Base-by-base conservation (phyloP, 306 rosid genomes). In the Phaseolus lunatus region DNA sequence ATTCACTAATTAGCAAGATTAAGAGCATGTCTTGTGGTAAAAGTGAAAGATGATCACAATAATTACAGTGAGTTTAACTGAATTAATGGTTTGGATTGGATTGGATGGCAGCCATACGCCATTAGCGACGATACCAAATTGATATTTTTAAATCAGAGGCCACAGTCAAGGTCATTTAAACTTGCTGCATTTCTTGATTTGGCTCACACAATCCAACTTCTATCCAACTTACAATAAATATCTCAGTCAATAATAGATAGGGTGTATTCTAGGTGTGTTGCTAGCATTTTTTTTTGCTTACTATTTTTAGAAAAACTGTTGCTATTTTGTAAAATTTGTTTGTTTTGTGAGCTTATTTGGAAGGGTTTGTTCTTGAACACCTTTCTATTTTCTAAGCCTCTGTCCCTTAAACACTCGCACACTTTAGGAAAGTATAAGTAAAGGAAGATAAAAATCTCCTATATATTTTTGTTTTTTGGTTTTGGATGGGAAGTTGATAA, bases 161-260 rank as follows among this genome's bases (percentile, higher is more conserved):
- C 67, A 61, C 67, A 61, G 23, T 61, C 67, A 61, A 61, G 67
- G 44, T 61, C 67, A 61, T 61, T 41, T 20, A 61, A 31, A 22
- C 67, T 61, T 61, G 67, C 44, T 61, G 43, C 43, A 61, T n/a
- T n/a, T n/a, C n/a, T n/a, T n/a, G n/a, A n/a, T n/a, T n/a, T n/a
- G n/a, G n/a, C n/a, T n/a, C n/a, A n/a, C n/a, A n/a, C n/a, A n/a
- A n/a, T n/a, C n/a, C n/a, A n/a, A n/a, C n/a, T n/a, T n/a, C n/a
- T n/a, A n/a, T n/a, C n/a, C n/a, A n/a, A n/a, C n/a, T 37, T 37
- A 37, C 11, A 2, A 8, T 4, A 31, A 4, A 31, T 1, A 37
- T 7, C 8, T 37, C 8, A 37, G 11, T 37, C 43, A 37, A 37
- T 2, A 41, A 10, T 41, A 41, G 14, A 41, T 41, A 41, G n/a